Conservation (phyloP, 2,329 filamentous ascomycete genomes). For the Exophiala bonariae region DNA sequence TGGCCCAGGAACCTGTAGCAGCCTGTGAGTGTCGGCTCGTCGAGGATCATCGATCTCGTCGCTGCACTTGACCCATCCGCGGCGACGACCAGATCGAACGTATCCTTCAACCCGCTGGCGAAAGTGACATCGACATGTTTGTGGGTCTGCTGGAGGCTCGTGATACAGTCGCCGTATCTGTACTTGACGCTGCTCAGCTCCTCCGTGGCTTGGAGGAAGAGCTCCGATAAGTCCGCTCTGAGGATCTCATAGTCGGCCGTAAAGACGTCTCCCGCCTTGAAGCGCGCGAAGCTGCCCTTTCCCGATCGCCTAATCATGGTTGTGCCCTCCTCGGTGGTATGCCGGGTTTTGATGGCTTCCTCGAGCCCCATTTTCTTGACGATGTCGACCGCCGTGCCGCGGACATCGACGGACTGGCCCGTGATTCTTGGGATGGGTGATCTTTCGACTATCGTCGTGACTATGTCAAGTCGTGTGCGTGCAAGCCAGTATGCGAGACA, state of each 20-base stretch:
- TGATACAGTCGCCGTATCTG: conserved; percentile 33
- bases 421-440: conserved; percentile 42
- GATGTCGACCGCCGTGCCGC: conserved; percentile 51
- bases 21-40: too few species aligned
- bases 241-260: conserved; percentile 62
- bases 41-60: conserved; percentile 43
- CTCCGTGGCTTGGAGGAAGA: conserved; percentile 48
- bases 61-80: conserved; percentile 57
- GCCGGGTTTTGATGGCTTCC: conserved; percentile 37
- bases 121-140: conserved; percentile 41
- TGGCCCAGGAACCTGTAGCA: conserved; percentile 28
- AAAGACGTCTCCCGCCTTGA: conserved; percentile 35
- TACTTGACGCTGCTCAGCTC: conserved; percentile 30
- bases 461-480: too few species aligned
- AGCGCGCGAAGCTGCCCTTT: too few species aligned
- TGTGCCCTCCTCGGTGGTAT: conserved; percentile 44
- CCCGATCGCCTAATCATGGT: not conserved
- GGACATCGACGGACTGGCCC: conserved; percentile 56
- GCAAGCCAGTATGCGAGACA: too few species aligned
- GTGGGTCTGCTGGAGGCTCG: conserved; percentile 32
- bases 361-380: conserved; percentile 54
- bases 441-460: conserved; percentile 33
- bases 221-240: conserved; percentile 53
- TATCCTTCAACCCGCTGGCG: conserved; percentile 42
- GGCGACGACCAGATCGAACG: conserved; percentile 55